phyloP scores from a whole-genome alignment of 495 filamentous ascomycete species.

The Lophiostoma macrostomum region DNA sequence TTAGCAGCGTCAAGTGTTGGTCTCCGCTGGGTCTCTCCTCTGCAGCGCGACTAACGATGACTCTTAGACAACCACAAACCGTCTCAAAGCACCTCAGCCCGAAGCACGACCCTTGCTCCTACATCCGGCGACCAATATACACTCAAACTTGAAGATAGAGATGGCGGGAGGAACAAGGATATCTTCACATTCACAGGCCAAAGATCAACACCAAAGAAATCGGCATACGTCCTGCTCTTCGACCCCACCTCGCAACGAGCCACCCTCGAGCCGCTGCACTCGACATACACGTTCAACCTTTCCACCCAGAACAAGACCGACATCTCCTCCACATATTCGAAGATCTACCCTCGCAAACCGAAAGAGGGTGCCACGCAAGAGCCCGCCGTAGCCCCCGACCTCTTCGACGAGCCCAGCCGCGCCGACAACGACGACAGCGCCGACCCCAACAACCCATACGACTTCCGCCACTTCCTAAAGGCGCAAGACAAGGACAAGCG shows the following conservation, averaged over 20 bases:
- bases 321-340: slow-evolving; percentile 34
- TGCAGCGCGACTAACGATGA: too few species aligned
- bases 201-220: slow-evolving; percentile 42
- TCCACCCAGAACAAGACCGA: slow-evolving; percentile 40
- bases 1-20: slow-evolving; percentile 31
- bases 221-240: slow-evolving; percentile 53
- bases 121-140: slow-evolving; percentile 45
- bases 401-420: slow-evolving; percentile 39
- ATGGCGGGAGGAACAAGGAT: slow-evolving; percentile 41
- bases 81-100: slow-evolving; percentile 42
- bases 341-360: slow-evolving; percentile 30
- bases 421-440: slow-evolving; percentile 45
- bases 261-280: slow-evolving; percentile 51
- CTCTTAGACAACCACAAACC: slow-evolving; percentile 51
- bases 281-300: slow-evolving; percentile 58
- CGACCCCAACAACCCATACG: slow-evolving; percentile 56
- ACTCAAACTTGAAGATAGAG: slow-evolving; percentile 52
- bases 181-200: slow-evolving; percentile 53
- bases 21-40: too few species aligned
- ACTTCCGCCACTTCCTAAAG: slow-evolving; percentile 58
- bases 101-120: slow-evolving; percentile 32
- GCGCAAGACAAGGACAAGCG: slow-evolving; percentile 39
- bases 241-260: slow-evolving; percentile 51
- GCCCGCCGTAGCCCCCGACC: slow-evolving; percentile 35
- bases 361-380: slow-evolving; percentile 10